phyloP scores from a whole-genome alignment of 2,329 filamentous ascomycete species.

The Epichloe amarillans region DNA sequence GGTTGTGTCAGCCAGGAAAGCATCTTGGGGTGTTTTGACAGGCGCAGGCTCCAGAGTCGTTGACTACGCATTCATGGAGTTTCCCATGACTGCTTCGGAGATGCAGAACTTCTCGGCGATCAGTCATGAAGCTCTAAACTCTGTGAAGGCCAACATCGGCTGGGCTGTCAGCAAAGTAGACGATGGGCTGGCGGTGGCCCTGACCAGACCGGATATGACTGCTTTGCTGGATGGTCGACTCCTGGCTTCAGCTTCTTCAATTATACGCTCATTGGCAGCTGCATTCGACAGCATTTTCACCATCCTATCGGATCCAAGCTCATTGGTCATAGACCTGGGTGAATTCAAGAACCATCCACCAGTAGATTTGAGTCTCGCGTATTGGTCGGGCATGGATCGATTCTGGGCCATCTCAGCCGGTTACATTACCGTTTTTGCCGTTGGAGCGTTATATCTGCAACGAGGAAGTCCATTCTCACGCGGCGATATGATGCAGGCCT shows the following conservation, averaged over 20 bases:
- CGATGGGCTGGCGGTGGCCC: slow-evolving; percentile 27
- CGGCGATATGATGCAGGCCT: slow-evolving; percentile 40
- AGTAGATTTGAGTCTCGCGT: slow-evolving; percentile 45
- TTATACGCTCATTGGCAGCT: slow-evolving; percentile 7
- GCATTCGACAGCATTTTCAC: slow-evolving; percentile 11
- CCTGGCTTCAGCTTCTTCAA: slow-evolving; percentile 2
- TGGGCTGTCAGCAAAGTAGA: slow-evolving; percentile 24
- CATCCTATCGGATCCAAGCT: slow-evolving; percentile 31
- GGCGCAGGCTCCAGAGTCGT: slow-evolving; percentile 34
- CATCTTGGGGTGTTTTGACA: slow-evolving; percentile 29
- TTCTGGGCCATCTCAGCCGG: slow-evolving; percentile 65
- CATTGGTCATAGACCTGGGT: slow-evolving; percentile 46
- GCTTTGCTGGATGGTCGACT: slow-evolving; percentile 6
- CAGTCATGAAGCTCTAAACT: slow-evolving; percentile 56
- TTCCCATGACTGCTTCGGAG: slow-evolving; percentile 43
- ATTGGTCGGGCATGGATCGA: slow-evolving; percentile 54
- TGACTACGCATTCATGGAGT: slow-evolving; percentile 35
- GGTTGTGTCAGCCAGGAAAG: slow-evolving; percentile 21
- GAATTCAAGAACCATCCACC: slow-evolving; percentile 23
- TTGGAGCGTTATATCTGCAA: slow-evolving; percentile 69
- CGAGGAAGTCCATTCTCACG: slow-evolving; percentile 55
- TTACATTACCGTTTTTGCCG: slow-evolving; percentile 61
- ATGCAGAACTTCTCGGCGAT: slow-evolving; percentile 65
- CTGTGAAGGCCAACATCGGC: slow-evolving; percentile 41
- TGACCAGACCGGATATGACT: slow-evolving; percentile 30